Conservation (phyloP, 139 green algal genomes). For the Auxenochlorella pyrenoidosa region DNA sequence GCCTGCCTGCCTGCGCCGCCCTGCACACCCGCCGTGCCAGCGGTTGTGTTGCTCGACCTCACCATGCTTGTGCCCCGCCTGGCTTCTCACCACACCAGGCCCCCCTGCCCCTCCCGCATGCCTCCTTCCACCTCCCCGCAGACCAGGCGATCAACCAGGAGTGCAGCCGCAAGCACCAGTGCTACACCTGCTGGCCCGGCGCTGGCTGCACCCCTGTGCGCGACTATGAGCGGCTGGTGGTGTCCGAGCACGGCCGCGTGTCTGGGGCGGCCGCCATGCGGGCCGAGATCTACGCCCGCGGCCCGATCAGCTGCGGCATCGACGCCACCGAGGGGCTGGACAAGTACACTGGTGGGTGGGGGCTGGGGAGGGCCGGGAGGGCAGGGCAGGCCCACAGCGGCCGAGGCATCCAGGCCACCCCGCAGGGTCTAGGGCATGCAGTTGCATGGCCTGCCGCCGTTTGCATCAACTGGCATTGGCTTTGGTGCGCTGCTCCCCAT, state of each 20-base stretch:
- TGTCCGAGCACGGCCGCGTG: constrained; percentile 77
- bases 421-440: too few species aligned
- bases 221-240: constrained; percentile 59
- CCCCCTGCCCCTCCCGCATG: not conserved
- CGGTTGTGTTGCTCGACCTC: too few species aligned
- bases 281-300: constrained; percentile 84
- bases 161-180: constrained; percentile 76
- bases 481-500: too few species aligned
- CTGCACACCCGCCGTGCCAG: too few species aligned
- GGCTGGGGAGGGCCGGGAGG: not conserved
- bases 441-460: too few species aligned
- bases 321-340: constrained; percentile 81
- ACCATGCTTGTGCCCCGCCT: too few species aligned
- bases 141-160: constrained; percentile 60
- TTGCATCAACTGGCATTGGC: too few species aligned
- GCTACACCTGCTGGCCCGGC: constrained; percentile 72
- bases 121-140: not conserved
- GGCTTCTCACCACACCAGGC: not conserved
- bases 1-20: too few species aligned
- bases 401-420: too few species aligned
- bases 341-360: constrained; percentile 50
- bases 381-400: too few species aligned
- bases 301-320: constrained; percentile 90
- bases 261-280: constrained; percentile 75
- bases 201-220: constrained; percentile 59